These are phyloP conservation scores for Lactarius psammicola DNA, from an alignment of 768 basidiomycete genomes.

Conservation along the genomic window DNA sequence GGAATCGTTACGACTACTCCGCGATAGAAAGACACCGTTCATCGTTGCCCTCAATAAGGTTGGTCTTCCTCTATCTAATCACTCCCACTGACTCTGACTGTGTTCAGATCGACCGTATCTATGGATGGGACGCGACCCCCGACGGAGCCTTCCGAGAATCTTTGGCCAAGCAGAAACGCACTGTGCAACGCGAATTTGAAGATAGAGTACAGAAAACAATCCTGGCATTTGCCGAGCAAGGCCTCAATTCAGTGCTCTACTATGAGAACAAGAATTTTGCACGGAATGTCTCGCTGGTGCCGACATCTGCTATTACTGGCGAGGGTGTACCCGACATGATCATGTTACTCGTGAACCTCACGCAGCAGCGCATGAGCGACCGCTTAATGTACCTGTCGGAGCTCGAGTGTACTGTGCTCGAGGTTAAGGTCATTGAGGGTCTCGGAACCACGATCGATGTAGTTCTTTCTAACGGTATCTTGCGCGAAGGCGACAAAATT, in stretches of 20 bases:
- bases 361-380: slow-evolving; percentile 97
- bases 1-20: slow-evolving; percentile 88
- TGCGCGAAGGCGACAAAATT: slow-evolving; percentile 89
- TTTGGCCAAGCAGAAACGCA: slow-evolving; percentile 71
- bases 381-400: slow-evolving; percentile 97
- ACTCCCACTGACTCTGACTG: slow-evolving; percentile 9
- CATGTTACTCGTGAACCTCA: slow-evolving; percentile 95
- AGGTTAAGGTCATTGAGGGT: slow-evolving; percentile 98
- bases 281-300: slow-evolving; percentile 92
- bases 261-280: slow-evolving; percentile 97
- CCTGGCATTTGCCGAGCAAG: slow-evolving; percentile 96
- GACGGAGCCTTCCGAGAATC: slow-evolving; percentile 93
- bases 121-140: slow-evolving; percentile 89
- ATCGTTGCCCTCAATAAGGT: slow-evolving; percentile 97
- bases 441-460: slow-evolving; percentile 98
- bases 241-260: slow-evolving; percentile 91
- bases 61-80: slow-evolving; percentile 21
- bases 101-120: slow-evolving; percentile 91
- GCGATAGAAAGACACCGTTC: slow-evolving; percentile 95
- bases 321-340: slow-evolving; percentile 99
- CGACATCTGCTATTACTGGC: slow-evolving; percentile 96
- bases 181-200: slow-evolving; percentile 90
- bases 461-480: slow-evolving; percentile 88
- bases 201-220: slow-evolving; percentile 82
- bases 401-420: slow-evolving; percentile 95